A percentile compares a stretch with the other conserved stretches of the same genome.
Conservation (phyloP, 331 rosid genomes). For the Erythrophleum ivorense region DNA sequence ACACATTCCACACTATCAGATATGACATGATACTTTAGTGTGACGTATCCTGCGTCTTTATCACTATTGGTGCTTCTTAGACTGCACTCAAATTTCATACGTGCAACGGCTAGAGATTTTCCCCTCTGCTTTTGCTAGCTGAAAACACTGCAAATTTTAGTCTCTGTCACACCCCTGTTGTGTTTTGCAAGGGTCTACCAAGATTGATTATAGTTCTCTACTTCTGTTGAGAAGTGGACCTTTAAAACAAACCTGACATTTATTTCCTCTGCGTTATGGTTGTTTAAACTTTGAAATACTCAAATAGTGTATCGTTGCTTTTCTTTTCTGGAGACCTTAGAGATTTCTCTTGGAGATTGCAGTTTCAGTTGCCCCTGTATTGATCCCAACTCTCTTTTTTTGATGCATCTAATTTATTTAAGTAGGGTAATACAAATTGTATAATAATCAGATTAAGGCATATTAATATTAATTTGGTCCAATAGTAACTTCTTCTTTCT, state of each 20-base stretch:
- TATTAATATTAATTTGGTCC: background rate
- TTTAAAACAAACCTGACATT: background rate
- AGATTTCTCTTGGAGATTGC: background rate
- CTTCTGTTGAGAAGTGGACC: slow-evolving; percentile 1
- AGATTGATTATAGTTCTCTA: background rate
- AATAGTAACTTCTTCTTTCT: background rate
- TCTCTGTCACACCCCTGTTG: background rate
- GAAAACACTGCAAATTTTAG: background rate
- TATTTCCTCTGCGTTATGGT: background rate
- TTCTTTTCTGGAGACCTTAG: background rate
- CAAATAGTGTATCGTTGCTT: background rate
- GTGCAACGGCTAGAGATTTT: background rate
- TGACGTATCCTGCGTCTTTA: background rate
- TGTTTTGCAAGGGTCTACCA: background rate
- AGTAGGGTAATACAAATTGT: background rate
- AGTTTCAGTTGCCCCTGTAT: background rate
- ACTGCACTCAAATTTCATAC: background rate
- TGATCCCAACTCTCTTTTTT: background rate
- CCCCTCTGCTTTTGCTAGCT: background rate
- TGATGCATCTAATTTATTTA: background rate
- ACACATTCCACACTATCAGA: background rate
- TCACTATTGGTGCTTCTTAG: background rate
- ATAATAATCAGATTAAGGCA: background rate
- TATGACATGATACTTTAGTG: background rate
- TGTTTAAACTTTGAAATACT: background rate